Evolutionary conservation across 2,329 filamentous ascomycete genomes (phyloP), one percentile per base, ranked within the genome.

Genomic region (Pseudogymnoascus sp.): DNA sequence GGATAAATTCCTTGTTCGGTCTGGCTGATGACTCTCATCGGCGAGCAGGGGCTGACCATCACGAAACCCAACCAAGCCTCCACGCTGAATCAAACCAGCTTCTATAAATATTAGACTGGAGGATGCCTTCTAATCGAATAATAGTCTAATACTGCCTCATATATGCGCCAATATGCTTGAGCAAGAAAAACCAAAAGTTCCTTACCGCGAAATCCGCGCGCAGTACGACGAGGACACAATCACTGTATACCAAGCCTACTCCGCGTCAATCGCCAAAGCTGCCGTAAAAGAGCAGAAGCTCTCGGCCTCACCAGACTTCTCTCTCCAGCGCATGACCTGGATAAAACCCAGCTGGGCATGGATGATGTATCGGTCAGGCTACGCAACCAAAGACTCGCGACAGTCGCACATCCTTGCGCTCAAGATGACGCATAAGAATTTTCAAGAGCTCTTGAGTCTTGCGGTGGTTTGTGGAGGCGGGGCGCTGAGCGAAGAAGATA

Each of bases 301-400:
- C 40, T 72, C 78, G 58, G 79, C 81, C 0, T 82, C 80, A 0
- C 74, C 80, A 2, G 72, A 76, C 5, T 87, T 86, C 72, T 75
- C 72, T 12, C 73, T 74, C n/a, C 72, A 72, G 1, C 79, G 84
- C 60, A 86, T 85, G 83, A 87, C 84, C 3, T 87, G 84, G 84
- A 80, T 87, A 66, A 87, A 87, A 68, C 83, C 83, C 0, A 82
- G 78, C 63, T 87, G 83, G 79, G 74, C 76, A 55, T 87, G 84
- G 84, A 84, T 86, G 79, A 80, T 85, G 72, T 86, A 87, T 69
- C 82, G 84, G 58, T 76, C 78, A 18, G 84, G 83, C 13, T 87
- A 85, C 73, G 81, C 80, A 0, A 78, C 76, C 70, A 87, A 87
- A 67, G 81, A 84, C 64, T 31, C 70, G 0, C 71, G 78, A 2